Evolutionary conservation across 2,329 filamentous ascomycete species (phyloP).

Genomic region (Neurospora crassa): DNA sequence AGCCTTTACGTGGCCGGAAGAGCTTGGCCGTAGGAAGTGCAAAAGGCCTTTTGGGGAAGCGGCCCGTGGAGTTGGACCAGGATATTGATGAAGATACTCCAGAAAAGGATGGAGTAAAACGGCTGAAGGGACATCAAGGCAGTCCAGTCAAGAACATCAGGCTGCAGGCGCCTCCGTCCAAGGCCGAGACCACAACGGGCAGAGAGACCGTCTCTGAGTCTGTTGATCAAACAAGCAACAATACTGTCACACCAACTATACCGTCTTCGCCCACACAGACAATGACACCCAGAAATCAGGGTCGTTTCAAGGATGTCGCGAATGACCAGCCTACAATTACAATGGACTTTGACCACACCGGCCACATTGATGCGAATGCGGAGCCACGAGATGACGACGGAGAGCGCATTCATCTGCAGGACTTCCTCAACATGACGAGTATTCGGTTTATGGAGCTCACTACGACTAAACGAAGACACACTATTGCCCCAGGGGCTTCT

Average conservation of each 20-base stretch:
- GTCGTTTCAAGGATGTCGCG: conserved; percentile 44
- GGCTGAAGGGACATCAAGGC: conserved; percentile 59
- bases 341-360: conserved; percentile 34
- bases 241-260: conserved; percentile 31
- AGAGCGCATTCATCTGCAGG: conserved; percentile 70
- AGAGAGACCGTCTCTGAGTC: conserved; percentile 41
- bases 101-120: conserved; percentile 53
- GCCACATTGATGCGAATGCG: conserved; percentile 31
- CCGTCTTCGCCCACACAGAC: conserved; percentile 39
- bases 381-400: conserved; percentile 40
- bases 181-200: conserved; percentile 56
- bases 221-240: conserved; percentile 29
- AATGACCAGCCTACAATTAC: conserved; percentile 36
- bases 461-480: conserved; percentile 89
- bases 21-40: conserved; percentile 69
- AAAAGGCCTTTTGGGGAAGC: conserved; percentile 63
- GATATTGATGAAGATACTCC: conserved; percentile 54
- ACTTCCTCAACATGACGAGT: conserved; percentile 90
- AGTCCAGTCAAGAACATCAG: conserved; percentile 70
- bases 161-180: conserved; percentile 59
- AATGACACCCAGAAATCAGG: conserved; percentile 47
- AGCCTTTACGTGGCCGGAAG: conserved; percentile 56
- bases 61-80: conserved; percentile 60
- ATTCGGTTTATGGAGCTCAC: conserved; percentile 98
- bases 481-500: conserved; percentile 50